Conservation (phyloP, 1,139 yeast genomes). For the Pichia sorboxylosa region DNA sequence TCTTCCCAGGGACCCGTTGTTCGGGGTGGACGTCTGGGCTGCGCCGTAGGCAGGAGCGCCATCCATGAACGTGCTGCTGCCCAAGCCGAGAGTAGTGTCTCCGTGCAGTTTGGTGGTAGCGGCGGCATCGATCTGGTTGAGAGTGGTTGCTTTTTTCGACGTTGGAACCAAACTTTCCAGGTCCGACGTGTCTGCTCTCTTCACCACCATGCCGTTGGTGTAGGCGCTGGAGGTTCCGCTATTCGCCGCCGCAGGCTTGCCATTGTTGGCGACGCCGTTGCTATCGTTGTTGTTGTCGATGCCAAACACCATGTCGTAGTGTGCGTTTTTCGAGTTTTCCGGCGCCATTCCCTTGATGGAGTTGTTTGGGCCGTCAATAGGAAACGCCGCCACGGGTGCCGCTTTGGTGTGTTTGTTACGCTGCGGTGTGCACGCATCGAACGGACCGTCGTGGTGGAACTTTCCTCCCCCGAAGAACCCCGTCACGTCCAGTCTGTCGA, state of each 20-base stretch:
- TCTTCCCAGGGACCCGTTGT: constrained; percentile 26
- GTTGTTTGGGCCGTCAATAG: constrained; percentile 88
- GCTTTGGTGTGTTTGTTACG: constrained; percentile 70
- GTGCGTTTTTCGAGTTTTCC: constrained; percentile 35
- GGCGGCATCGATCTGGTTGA: constrained; percentile 55
- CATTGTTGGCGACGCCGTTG: constrained; percentile 2
- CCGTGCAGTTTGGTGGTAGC: constrained; percentile 66
- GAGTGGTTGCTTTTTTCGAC: constrained; percentile 38
- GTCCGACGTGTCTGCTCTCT: constrained; percentile 18
- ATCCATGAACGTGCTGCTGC: constrained; percentile 84
- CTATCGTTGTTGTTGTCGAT: constrained; percentile 18
- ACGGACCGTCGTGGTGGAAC: constrained; percentile 98
- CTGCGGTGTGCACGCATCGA: constrained; percentile 96
- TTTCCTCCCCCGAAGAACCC: constrained; percentile 90
- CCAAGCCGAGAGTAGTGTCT: constrained; percentile 72
- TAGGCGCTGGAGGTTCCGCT: constrained; percentile 14
- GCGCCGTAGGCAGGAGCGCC: constrained; percentile 86
- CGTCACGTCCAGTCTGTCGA: constrained; percentile 89
- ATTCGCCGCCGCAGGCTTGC: constrained; percentile 1
- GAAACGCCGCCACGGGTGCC: constrained; percentile 93
- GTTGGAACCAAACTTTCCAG: constrained; percentile 15
- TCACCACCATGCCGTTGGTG: constrained; percentile 22
- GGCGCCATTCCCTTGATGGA: constrained; percentile 57
- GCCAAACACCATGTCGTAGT: constrained; percentile 55
- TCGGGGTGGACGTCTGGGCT: constrained; percentile 23